phyloP scores from a whole-genome alignment of 495 filamentous ascomycete genomes.

The Podospora comata region DNA sequence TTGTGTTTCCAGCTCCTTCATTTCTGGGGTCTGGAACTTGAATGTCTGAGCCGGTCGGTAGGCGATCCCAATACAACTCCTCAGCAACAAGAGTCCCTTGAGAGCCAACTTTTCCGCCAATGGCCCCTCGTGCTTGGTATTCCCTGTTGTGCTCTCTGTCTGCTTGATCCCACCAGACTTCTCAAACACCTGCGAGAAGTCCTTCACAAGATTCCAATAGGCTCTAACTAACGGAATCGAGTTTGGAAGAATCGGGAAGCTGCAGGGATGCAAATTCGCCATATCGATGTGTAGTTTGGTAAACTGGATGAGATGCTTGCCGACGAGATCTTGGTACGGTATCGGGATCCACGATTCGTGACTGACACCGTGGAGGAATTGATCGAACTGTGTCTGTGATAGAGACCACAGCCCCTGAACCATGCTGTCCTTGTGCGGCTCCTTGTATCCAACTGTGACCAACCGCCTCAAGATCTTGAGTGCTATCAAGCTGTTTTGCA shows the following conservation, averaged over 20 bases:
- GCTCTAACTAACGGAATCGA: slow-evolving; percentile 68
- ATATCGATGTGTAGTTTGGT: slow-evolving; percentile 89
- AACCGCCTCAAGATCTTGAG: slow-evolving; percentile 80
- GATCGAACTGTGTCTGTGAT: slow-evolving; percentile 66
- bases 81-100: slow-evolving; percentile 76
- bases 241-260: slow-evolving; percentile 76
- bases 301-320: slow-evolving; percentile 83
- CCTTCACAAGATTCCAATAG: slow-evolving; percentile 78
- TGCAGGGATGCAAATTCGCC: slow-evolving; percentile 67
- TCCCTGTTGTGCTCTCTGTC: slow-evolving; percentile 45
- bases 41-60: slow-evolving; percentile 77
- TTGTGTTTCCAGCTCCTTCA: slow-evolving; percentile 64
- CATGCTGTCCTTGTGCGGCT: slow-evolving; percentile 70
- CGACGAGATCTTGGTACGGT: slow-evolving; percentile 53
- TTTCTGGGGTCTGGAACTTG: slow-evolving; percentile 67
- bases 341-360: slow-evolving; percentile 48
- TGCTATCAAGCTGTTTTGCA: slow-evolving; percentile 71
- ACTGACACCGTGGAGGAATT: slow-evolving; percentile 56
- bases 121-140: slow-evolving; percentile 53
- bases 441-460: slow-evolving; percentile 75
- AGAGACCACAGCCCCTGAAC: slow-evolving; percentile 75
- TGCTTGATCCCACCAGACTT: slow-evolving; percentile 47
- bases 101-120: slow-evolving; percentile 73
- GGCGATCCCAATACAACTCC: slow-evolving; percentile 78
- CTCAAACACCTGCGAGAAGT: slow-evolving; percentile 69